Evolutionary conservation across 352 stramenopile genomes (phyloP), one percentile per base, ranked within the genome.

Genomic region (Phytophthora macrochlamydospora): DNA sequence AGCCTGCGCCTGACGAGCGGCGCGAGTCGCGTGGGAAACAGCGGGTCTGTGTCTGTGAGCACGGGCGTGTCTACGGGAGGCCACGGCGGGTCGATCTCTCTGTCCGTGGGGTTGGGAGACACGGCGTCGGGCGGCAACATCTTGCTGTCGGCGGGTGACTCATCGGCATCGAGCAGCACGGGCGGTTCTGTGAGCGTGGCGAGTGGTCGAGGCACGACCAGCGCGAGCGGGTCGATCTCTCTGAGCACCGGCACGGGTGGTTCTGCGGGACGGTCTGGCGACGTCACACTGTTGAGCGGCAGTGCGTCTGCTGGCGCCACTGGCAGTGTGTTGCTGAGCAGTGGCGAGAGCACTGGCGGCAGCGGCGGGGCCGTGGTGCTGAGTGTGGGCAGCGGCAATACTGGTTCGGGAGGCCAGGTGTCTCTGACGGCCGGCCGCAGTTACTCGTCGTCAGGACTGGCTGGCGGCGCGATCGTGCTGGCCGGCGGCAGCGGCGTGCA

Each of bases 181-280:
- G 37, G 37, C 12, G 37, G 37, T 12, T 43, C 37, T 7, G 12
- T 43, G 7, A 28, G 61, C 35, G 29, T 69, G 7, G 32, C 46
- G 6, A 69, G 53, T 54, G 61, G 61, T 31, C n/a, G 61, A 13
- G 64, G 64, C 1, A 62, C 64, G 24, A 53, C 59, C 2, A 57
- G 53, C 30, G 50, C 52, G 9, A 68, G 58, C 32, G 59, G 58
- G 5, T 49, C 37, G 3, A 56, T 68, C n/a, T 31, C 53, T 52
- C 33, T 69, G 48, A 54, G 48, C 48, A 54, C n/a, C 48, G 24
- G 48, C 35, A 54, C 30, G 31, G 48, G 24, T 32, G 48, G 51
- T 0, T 37, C 48, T 14, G 14, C 48, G 13, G 48, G 48, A 7
- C 30, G 24, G 5, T 54, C 48, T 35, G 48, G 48, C 14, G 24